Evolutionary conservation across 768 basidiomycete species (phyloP).

Genomic region (Agrocybe pediades): DNA sequence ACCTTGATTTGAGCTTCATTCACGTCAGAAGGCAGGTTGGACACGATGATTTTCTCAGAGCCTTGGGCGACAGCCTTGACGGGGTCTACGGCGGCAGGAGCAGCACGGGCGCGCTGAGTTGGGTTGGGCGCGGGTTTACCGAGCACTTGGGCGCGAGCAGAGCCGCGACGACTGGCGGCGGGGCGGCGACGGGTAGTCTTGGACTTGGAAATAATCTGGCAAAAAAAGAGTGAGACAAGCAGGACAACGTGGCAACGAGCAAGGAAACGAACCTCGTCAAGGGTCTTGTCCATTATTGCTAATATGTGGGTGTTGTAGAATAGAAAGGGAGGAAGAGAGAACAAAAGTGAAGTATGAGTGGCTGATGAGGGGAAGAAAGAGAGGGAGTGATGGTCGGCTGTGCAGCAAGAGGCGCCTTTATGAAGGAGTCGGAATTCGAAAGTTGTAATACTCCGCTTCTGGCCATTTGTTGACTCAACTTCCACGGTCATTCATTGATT

Average conservation of each 20-base stretch:
- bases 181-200: slow-evolving; percentile 45
- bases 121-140: slow-evolving; percentile 54
- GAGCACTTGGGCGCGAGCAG: slow-evolving; percentile 61
- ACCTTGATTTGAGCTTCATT: slow-evolving; percentile 95
- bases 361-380: slow-evolving; percentile 36
- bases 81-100: slow-evolving; percentile 33
- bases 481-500: slow-evolving; percentile 8
- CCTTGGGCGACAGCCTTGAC: slow-evolving; percentile 44
- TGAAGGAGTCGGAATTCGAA: slow-evolving; percentile 43
- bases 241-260: slow-evolving; percentile 20
- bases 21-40: slow-evolving; percentile 90
- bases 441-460: slow-evolving; percentile 21
- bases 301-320: slow-evolving; percentile 6
- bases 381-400: slow-evolving; percentile 27
- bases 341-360: slow-evolving; percentile 18
- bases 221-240: slow-evolving; percentile 22
- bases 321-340: slow-evolving; percentile 13
- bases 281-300: slow-evolving; percentile 73
- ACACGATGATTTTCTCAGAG: slow-evolving; percentile 93
- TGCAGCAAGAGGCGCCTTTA: slow-evolving; percentile 20
- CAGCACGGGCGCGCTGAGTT: slow-evolving; percentile 51
- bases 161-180: slow-evolving; percentile 25
- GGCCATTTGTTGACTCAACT: slow-evolving; percentile 16
- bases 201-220: slow-evolving; percentile 69
- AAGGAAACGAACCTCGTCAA: slow-evolving; percentile 67